phyloP scores from a whole-genome alignment of 2,329 filamentous ascomycete species.

The Neofusicoccum parvum region DNA sequence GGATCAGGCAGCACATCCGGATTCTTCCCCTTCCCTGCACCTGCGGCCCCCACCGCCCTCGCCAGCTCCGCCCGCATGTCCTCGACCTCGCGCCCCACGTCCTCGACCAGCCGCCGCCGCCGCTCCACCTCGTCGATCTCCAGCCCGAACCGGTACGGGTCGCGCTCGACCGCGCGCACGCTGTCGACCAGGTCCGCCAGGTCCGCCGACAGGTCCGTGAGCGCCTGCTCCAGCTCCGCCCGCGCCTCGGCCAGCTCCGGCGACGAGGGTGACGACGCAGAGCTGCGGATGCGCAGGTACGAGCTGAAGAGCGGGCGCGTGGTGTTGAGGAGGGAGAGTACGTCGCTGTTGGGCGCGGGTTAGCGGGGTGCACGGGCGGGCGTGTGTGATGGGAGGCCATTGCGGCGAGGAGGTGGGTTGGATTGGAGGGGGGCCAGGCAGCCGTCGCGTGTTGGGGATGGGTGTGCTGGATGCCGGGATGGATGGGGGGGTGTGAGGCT shows the following conservation, averaged over 20 bases:
- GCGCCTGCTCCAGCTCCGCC: slow-evolving; percentile 76
- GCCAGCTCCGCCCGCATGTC: slow-evolving; percentile 83
- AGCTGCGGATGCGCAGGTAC: slow-evolving; percentile 92
- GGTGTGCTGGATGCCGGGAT: neutral
- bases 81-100: slow-evolving; percentile 86
- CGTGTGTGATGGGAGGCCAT: neutral
- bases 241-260: slow-evolving; percentile 69
- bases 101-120: slow-evolving; percentile 78
- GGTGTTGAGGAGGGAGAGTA: slow-evolving; percentile 77
- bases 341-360: slow-evolving; percentile 64
- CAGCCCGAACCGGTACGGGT: slow-evolving; percentile 85
- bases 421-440: neutral
- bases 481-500: slow-evolving; percentile 20
- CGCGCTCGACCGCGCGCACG: slow-evolving; percentile 82
- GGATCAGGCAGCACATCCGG: slow-evolving; percentile 37
- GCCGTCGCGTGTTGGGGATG: neutral
- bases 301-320: slow-evolving; percentile 89
- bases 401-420: neutral
- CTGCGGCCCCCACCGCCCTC: slow-evolving; percentile 43
- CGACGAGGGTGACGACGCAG: slow-evolving; percentile 69
- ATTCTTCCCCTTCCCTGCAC: slow-evolving; percentile 38
- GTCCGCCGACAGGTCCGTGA: slow-evolving; percentile 75
- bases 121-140: slow-evolving; percentile 79
- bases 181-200: slow-evolving; percentile 85
- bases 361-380: neutral